Evolutionary conservation across 1,139 yeast genomes (phyloP), one percentile per base, ranked within the genome.

Genomic region (Hyphopichia burtonii): DNA sequence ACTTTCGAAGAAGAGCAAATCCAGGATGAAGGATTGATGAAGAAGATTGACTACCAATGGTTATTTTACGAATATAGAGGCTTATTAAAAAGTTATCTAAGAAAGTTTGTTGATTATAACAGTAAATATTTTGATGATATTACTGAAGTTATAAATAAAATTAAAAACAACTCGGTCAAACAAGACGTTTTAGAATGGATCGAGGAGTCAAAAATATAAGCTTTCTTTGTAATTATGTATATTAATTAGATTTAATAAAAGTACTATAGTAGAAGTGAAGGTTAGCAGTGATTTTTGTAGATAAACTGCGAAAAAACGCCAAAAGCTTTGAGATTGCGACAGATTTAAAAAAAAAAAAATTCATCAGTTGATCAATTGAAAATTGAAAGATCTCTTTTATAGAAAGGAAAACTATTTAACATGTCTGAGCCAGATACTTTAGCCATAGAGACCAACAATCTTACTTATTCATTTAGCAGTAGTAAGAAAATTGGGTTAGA

Each of bases 381-480:
- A 20, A 20, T 20, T 20, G 23, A 20, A n/a, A n/a, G n/a, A n/a
- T n/a, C n/a, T n/a, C n/a, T n/a, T n/a, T n/a, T n/a, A n/a, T n/a
- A n/a, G n/a, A n/a, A n/a, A n/a, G n/a, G n/a, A n/a, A n/a, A n/a
- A n/a, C n/a, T n/a, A n/a, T n/a, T n/a, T n/a, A n/a, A 9, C 28
- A 25, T 25, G 28, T 4, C 28, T 8, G 28, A 8, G 11, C 28
- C 28, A 25, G n/a, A 8, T 25, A 25, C 12, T 11, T 48, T 61
- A 22, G 88, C 93, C 41, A 80, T 90, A 22, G 83, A 79, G 51
- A 84, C 94, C 1, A 67, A 70, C 12, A 65, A 80, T 41, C 71
- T 93, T 40, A 79, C 84, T 2, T 93, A 90, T 61, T 80, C 76
- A 38, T 93, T 87, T 57, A 80, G 87, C 0, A 63, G 67, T 3